These are phyloP conservation scores for Balakata baccata DNA, from an alignment of 345 rosid genomes.

Conservation along the genomic window DNA sequence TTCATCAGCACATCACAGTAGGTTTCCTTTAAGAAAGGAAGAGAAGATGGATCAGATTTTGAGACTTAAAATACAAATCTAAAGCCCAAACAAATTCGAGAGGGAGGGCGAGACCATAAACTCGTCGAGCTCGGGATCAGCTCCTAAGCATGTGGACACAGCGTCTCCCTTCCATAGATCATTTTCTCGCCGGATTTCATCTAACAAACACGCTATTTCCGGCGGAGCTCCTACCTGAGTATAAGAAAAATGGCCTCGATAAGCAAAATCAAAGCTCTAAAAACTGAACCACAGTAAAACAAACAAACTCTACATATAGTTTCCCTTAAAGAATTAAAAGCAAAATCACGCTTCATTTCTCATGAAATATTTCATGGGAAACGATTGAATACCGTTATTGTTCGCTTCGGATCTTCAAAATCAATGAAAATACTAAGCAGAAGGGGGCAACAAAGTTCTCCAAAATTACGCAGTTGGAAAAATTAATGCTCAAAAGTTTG, in stretches of 20 bases:
- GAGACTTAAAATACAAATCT: not conserved
- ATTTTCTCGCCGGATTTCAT: slow-evolving; percentile 59
- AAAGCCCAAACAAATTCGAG: not conserved
- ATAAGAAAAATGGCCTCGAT: not conserved
- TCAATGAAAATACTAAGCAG: not conserved
- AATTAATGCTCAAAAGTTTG: no score
- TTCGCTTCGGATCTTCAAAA: slow-evolving; percentile 20
- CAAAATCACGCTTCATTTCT: not conserved
- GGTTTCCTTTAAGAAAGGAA: slow-evolving; percentile 45
- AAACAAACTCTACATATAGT: not conserved
- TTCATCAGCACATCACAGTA: slow-evolving; percentile 71
- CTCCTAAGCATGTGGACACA: slow-evolving; percentile 47
- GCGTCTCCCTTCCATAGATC: slow-evolving; percentile 41
- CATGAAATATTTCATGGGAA: not conserved
- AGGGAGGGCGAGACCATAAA: slow-evolving; percentile 57
- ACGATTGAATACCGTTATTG: not conserved
- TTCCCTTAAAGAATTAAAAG: not conserved
- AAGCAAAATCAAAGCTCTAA: not conserved
- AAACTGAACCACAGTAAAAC: not conserved
- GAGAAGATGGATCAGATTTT: not conserved
- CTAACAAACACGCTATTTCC: slow-evolving; percentile 60
- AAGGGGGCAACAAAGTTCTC: not conserved
- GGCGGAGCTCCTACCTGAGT: slow-evolving; percentile 87
- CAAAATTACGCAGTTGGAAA: no score
- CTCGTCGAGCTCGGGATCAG: slow-evolving; percentile 96